Conservation (phyloP, 2,329 filamentous ascomycete genomes). For the Aspergillus sp. region DNA sequence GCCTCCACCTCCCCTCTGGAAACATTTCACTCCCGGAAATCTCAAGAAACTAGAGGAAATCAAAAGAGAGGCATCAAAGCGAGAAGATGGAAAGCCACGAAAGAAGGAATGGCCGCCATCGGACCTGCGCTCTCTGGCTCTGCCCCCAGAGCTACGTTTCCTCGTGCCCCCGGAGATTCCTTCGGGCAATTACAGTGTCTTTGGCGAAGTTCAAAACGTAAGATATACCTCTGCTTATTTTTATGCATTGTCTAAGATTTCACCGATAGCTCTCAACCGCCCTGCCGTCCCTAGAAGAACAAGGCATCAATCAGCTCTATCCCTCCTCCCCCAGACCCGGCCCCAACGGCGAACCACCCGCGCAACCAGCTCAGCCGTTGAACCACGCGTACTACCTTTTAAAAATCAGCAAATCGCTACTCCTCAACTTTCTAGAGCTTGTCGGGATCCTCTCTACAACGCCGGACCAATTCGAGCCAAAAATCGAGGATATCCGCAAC, state of each 20-base stretch:
- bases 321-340: slow-evolving; percentile 56
- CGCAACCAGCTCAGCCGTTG: slow-evolving; percentile 44
- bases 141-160: slow-evolving; percentile 74
- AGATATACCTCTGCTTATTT: slow-evolving; percentile 18
- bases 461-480: slow-evolving; percentile 69
- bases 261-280: slow-evolving; percentile 57
- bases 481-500: slow-evolving; percentile 77
- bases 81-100: slow-evolving; percentile 32
- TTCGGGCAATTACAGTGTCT: slow-evolving; percentile 73
- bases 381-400: slow-evolving; percentile 68
- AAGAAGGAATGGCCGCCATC: slow-evolving; percentile 40
- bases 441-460: slow-evolving; percentile 71
- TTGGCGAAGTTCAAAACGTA: slow-evolving; percentile 69
- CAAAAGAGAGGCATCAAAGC: slow-evolving; percentile 45
- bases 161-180: slow-evolving; percentile 83
- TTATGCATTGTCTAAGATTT: background rate
- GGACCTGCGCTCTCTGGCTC: slow-evolving; percentile 44
- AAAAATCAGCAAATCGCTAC: slow-evolving; percentile 77
- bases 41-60: slow-evolving; percentile 61
- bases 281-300: slow-evolving; percentile 69
- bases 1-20: slow-evolving; percentile 87
- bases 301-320: slow-evolving; percentile 73
- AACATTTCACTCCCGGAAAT: slow-evolving; percentile 80
- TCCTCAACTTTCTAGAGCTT: slow-evolving; percentile 88
- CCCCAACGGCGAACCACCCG: slow-evolving; percentile 56